Conservation (phyloP, 176 grass and related monocot genomes). For the Phragmites australis region DNA sequence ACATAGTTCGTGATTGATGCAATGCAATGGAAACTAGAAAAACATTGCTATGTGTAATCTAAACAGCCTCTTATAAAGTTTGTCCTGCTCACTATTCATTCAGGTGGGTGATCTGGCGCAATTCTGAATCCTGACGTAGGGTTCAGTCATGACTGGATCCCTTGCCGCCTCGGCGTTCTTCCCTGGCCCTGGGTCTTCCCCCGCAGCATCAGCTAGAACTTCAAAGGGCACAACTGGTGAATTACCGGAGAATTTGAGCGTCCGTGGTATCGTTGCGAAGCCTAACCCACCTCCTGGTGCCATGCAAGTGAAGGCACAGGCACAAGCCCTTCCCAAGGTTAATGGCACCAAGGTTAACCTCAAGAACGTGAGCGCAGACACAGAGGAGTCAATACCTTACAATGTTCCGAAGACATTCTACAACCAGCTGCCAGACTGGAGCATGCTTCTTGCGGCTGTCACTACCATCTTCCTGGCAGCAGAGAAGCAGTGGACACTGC, state of each 20-base stretch:
- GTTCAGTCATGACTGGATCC: slow-evolving; percentile 56
- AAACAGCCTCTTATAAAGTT: neutral
- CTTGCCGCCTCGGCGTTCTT: slow-evolving; percentile 62
- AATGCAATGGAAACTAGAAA: neutral
- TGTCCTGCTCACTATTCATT: neutral
- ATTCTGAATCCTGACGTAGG: slow-evolving; percentile 10
- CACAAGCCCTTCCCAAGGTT: slow-evolving; percentile 83
- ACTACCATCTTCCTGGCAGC: slow-evolving; percentile 95
- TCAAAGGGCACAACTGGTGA: slow-evolving; percentile 60
- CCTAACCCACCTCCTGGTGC: slow-evolving; percentile 46
- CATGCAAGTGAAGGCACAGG: slow-evolving; percentile 70
- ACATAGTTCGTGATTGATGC: neutral
- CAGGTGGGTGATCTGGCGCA: slow-evolving; percentile 31
- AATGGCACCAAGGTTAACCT: slow-evolving; percentile 69
- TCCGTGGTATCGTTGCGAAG: slow-evolving; percentile 62
- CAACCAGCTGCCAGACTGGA: slow-evolving; percentile 95
- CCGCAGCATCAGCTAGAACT: slow-evolving; percentile 30
- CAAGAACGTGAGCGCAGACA: slow-evolving; percentile 43
- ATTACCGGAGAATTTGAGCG: slow-evolving; percentile 58
- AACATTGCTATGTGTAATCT: neutral
- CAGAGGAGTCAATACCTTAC: slow-evolving; percentile 44
- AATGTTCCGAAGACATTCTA: slow-evolving; percentile 77
- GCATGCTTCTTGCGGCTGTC: slow-evolving; percentile 91
- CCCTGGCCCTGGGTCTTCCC: slow-evolving; percentile 48
- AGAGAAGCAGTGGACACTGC: slow-evolving; percentile 92